Base-by-base conservation (phyloP, 352 stramenopile species). In the Globisporangium perplexum region DNA sequence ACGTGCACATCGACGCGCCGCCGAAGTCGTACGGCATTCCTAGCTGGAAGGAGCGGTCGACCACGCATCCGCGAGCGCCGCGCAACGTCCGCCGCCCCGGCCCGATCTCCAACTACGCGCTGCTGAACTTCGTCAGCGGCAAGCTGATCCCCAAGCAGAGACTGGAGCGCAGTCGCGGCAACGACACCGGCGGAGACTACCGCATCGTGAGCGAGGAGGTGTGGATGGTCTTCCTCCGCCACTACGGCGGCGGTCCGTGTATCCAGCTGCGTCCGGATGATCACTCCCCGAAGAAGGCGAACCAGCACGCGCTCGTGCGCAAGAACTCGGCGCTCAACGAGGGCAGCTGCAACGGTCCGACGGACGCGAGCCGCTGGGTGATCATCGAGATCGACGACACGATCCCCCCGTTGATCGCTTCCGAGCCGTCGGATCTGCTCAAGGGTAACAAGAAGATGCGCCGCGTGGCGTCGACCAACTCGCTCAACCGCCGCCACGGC, bases 111-210 rank as follows among this genome's bases (percentile, higher is more conserved):
- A 89, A 89, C 53, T 89, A 89, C 47, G 41, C 55, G n/a, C 51
- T 89, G 30, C 64, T 89, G 10, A 64, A 86, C 35, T 89, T 87
- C 57, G 74, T 82, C 7, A 85, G 74, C 53, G 78, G 78, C 3
- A 70, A 80, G 50, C 62, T 89, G 7, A 54, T 85, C 0, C 60
- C 74, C 0, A 85, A 77, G 48, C 31, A 68, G 14, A 59, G 61
- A 7, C 47, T 88, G 5, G 58, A 66, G 50, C 66, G 69, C 51
- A 82, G 72, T 49, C 68, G 62, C 58, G 72, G 66, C 17, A 74
- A 55, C 22, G 55, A 69, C 14, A 42, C 55, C 8, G 55, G 56
- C 22, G 77, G 72, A 7, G 71, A 87, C 52, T 89, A 83, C 61
- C 70, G 69, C 38, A 66, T 89, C 22, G 69, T 89, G 12, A 87